Evolutionary conservation across 2,329 filamentous ascomycete genomes (phyloP), one percentile per base, ranked within the genome.

Genomic region (Graphilbum ipis-grandicollis): DNA sequence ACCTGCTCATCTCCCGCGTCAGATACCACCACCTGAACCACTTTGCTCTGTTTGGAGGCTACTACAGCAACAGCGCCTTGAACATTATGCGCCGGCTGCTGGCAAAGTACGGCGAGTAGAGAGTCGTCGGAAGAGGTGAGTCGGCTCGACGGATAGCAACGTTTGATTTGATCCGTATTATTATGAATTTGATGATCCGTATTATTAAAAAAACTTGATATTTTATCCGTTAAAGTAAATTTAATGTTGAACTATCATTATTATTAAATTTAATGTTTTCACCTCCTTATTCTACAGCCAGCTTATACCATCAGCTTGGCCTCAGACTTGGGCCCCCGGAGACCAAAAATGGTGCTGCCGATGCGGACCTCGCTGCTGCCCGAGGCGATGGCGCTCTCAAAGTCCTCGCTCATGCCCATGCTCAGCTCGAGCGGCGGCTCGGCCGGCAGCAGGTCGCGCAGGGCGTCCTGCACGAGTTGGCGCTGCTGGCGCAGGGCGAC

Each of bases 381-480:
- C 62, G 84, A 62, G 12, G 57, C 59, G 50, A 96, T 77, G 1
- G 90, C 90, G 8, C 78, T 80, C 61, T 93, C 86, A 55, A 88
- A 98, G 56, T 98, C 90, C 50, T 83, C 75, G 53, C 85, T 94
- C 90, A 98, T 98, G 7, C 88, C 88, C 88, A 98, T 98, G 57
- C 86, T 94, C 57, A 96, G 56, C 62, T 94, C 85, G 48, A 94
- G 53, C 1, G n/a, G 9, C 1, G 4, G 31, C 10, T n/a, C 25
- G 26, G 19, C 19, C 14, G 61, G 52, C 30, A 73, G 46, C 0
- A 63, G 71, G 36, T 86, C 50, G 46, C 22, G 30, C 10, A 44
- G 37, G 9, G 34, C 42, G 50, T 58, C 51, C 3, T 66, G 70
- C 2, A 94, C 73, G 13, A 71, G 56, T 53, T 92, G 80, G 39